These are phyloP conservation scores for Phoenix roebelenii DNA, from an alignment of 176 grass and related monocot species.

Conservation along the genomic window DNA sequence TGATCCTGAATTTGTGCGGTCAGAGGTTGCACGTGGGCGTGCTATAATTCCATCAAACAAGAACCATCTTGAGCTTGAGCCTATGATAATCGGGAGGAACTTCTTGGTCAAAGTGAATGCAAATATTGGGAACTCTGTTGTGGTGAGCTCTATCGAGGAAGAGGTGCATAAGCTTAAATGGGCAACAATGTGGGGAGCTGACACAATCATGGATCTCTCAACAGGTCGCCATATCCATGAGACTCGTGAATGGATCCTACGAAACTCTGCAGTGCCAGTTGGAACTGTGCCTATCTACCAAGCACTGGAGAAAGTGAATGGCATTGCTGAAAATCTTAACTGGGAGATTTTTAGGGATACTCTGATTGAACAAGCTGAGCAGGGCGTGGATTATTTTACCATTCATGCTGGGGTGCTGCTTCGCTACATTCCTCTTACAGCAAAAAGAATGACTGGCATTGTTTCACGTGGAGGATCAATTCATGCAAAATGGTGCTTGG, in stretches of 20 bases:
- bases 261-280: constrained; percentile 88
- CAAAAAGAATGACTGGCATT: constrained; percentile 96
- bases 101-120: constrained; percentile 97
- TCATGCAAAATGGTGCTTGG: constrained; percentile 97
- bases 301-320: constrained; percentile 98
- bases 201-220: constrained; percentile 97
- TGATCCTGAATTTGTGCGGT: constrained; percentile 82
- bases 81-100: constrained; percentile 97
- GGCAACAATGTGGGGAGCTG: constrained; percentile 99
- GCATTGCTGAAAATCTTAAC: constrained; percentile 75
- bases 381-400: constrained; percentile 98
- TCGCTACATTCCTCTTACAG: constrained; percentile 92
- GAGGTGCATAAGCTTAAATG: constrained; percentile 98
- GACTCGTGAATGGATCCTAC: constrained; percentile 92
- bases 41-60: constrained; percentile 97
- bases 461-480: constrained; percentile 97
- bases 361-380: constrained; percentile 91
- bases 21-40: constrained; percentile 78
- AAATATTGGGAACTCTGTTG: constrained; percentile 91
- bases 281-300: constrained; percentile 97
- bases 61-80: constrained; percentile 89
- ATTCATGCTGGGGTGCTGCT: constrained; percentile 93
- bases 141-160: constrained; percentile 91
- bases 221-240: constrained; percentile 96
- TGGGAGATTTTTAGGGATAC: constrained; percentile 94